These are phyloP conservation scores for Parachlorella kessleri DNA, from an alignment of 139 green algal genomes.

Conservation along the genomic window DNA sequence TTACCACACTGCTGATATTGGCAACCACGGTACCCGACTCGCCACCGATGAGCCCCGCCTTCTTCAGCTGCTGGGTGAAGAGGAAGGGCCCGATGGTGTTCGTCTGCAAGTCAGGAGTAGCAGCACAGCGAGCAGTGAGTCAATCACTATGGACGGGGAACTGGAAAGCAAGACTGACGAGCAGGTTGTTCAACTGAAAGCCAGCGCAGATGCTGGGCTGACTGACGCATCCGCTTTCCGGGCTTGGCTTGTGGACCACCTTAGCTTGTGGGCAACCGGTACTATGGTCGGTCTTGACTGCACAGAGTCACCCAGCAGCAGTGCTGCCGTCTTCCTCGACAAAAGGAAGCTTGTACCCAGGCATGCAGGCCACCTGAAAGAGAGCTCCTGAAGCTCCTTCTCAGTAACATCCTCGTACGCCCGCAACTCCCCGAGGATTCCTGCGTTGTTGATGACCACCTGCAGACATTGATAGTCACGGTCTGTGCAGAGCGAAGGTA, in stretches of 20 bases:
- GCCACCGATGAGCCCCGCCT: not conserved
- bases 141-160: too few relatives aligned
- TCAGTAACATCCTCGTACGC: not conserved
- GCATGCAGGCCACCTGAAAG: too few relatives aligned
- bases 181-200: too few relatives aligned
- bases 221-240: too few relatives aligned
- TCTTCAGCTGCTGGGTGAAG: not conserved
- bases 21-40: not conserved
- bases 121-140: not conserved
- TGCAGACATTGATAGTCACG: not conserved
- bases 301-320: too few relatives aligned
- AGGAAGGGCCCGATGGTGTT: not conserved
- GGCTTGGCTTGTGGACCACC: too few relatives aligned
- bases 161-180: too few relatives aligned
- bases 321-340: too few relatives aligned
- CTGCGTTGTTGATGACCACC: constrained; percentile 5
- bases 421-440: not conserved
- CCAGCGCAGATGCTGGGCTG: too few relatives aligned
- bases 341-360: too few relatives aligned
- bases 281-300: too few relatives aligned
- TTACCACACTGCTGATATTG: constrained; percentile 6
- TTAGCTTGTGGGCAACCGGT: too few relatives aligned
- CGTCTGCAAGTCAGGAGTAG: not conserved
- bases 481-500: not conserved
- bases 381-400: not conserved